Conservation (phyloP, 495 filamentous ascomycete species). For the Tuber melanosporum region DNA sequence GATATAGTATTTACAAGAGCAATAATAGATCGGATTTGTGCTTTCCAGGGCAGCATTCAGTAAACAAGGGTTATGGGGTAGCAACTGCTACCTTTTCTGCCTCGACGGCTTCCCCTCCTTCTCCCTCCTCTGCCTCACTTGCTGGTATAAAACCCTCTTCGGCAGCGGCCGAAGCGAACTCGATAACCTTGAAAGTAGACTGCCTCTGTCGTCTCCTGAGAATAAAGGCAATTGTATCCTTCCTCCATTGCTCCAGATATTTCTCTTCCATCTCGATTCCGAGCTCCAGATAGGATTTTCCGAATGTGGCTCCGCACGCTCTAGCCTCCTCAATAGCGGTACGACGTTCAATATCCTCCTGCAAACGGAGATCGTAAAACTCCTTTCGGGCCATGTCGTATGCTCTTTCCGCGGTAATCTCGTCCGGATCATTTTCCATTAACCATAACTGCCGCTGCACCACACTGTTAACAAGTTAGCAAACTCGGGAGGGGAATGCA, state of each 20-base stretch:
- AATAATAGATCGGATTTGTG: not conserved
- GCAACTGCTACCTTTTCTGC: not conserved
- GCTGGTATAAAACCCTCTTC: conserved; percentile 6
- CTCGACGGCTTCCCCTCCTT: not conserved
- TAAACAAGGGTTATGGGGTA: not conserved
- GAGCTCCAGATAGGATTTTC: conserved; percentile 62
- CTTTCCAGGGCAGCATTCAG: not conserved
- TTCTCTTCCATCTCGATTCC: conserved; percentile 76
- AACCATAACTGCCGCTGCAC: conserved; percentile 87
- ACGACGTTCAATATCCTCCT: conserved; percentile 74
- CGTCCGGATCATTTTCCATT: conserved; percentile 55
- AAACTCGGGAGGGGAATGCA: conserved; percentile 6
- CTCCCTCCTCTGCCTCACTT: not conserved
- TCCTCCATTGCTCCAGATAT: conserved; percentile 72
- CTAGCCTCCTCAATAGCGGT: conserved; percentile 85
- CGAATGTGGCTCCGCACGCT: conserved; percentile 78
- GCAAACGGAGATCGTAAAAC: conserved; percentile 76
- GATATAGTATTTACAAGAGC: not conserved
- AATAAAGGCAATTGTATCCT: conserved; percentile 60
- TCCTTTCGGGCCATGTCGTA: conserved; percentile 85
- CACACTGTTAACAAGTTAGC: conserved; percentile 56
- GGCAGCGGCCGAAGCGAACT: conserved; percentile 42
- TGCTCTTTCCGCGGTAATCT: conserved; percentile 56
- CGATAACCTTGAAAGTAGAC: conserved; percentile 48
- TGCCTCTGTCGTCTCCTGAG: conserved; percentile 45